These are phyloP conservation scores for Plantago major DNA, from an alignment of 257 asterid genomes.

Conservation along the genomic window DNA sequence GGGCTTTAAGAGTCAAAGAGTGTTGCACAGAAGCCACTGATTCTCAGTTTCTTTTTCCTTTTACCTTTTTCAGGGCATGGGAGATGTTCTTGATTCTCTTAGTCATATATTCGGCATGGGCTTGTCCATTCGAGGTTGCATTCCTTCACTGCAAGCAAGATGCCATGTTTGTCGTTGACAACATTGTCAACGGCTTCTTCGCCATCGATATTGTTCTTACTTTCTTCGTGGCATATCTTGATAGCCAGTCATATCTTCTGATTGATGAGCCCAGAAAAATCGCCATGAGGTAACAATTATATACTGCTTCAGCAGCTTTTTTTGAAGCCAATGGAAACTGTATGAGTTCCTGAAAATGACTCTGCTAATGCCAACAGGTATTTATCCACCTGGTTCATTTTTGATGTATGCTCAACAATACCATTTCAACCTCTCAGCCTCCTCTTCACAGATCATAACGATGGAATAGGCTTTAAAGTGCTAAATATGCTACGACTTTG, in stretches of 20 bases:
- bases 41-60: background rate
- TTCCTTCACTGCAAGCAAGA: constrained; percentile 62
- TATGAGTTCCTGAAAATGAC: background rate
- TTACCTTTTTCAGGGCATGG: constrained; percentile 66
- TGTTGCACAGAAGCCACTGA: background rate
- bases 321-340: background rate
- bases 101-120: constrained; percentile 87
- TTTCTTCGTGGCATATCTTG: constrained; percentile 83
- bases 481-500: constrained; percentile 90
- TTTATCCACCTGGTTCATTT: constrained; percentile 72
- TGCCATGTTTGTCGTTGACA: constrained; percentile 55
- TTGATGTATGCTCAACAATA: constrained; percentile 74
- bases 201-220: constrained; percentile 75
- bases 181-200: constrained; percentile 71
- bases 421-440: constrained; percentile 67
- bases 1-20: background rate
- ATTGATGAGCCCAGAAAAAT: constrained; percentile 61
- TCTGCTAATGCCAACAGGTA: constrained; percentile 46
- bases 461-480: constrained; percentile 59
- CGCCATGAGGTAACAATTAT: constrained; percentile 58
- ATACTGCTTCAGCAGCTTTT: background rate
- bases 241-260: constrained; percentile 61
- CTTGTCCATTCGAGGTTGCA: constrained; percentile 84
- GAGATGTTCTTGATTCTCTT: constrained; percentile 67
- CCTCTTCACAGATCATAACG: constrained; percentile 63